Percentiles rank a stretch among this genome's conserved stretches.
Evolutionary conservation across 1,284 basidiomycete genomes (phyloP).

Genomic region (Vanrija sp.): DNA sequence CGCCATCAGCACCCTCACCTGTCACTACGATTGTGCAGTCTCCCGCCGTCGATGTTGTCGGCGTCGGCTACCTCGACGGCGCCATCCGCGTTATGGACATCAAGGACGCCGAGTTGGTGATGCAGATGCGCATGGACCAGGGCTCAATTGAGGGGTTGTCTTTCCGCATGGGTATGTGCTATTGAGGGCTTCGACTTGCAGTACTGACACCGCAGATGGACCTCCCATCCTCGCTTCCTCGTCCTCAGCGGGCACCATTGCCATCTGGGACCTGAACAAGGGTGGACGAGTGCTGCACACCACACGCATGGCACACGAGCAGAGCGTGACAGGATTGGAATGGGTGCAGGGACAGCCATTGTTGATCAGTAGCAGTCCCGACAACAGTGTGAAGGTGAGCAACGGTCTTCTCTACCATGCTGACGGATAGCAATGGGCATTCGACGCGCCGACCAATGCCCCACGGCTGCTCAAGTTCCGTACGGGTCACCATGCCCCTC

Average conservation of each 20-base stretch:
- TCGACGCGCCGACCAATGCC: constrained; percentile 80
- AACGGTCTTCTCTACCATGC: constrained; percentile 9
- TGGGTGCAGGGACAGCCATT: constrained; percentile 90
- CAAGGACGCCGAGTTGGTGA: constrained; percentile 78
- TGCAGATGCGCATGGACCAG: constrained; percentile 78
- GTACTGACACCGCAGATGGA: constrained; percentile 58
- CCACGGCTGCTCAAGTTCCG: constrained; percentile 87
- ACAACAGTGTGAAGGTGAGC: constrained; percentile 84
- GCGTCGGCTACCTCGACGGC: constrained; percentile 82
- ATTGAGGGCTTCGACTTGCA: constrained; percentile 27
- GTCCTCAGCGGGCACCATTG: constrained; percentile 79
- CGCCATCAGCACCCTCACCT: constrained; percentile 47
- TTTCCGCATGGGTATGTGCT: constrained; percentile 71
- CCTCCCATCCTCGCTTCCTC: constrained; percentile 79
- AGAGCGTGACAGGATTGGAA: constrained; percentile 69
- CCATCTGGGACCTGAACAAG: constrained; percentile 83
- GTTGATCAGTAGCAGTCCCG: constrained; percentile 78
- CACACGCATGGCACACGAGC: constrained; percentile 79
- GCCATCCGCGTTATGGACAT: constrained; percentile 86
- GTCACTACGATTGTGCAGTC: constrained; percentile 82
- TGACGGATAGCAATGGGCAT: constrained; percentile 84
- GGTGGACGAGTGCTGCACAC: constrained; percentile 77
- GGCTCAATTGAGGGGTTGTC: constrained; percentile 70
- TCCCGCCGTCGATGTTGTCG: constrained; percentile 93
- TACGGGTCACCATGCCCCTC: constrained; percentile 86